Base-by-base conservation (phyloP, 192 early-diverging fungal species). In the Physocladia obscura region DNA sequence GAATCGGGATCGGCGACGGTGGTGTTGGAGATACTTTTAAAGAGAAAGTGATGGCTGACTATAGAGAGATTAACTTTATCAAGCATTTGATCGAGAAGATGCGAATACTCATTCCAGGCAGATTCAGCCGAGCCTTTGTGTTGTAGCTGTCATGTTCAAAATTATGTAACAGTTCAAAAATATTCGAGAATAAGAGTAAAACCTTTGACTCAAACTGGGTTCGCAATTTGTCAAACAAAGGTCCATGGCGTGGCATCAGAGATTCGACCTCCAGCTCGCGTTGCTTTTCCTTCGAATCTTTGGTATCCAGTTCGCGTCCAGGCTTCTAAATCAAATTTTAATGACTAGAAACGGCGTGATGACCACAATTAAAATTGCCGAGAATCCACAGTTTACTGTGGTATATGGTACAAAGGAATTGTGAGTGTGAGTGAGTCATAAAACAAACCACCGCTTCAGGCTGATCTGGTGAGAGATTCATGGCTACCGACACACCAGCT, bases 161-260 rank as follows among this genome's bases (percentile, higher is more conserved):
- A 35, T 58, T 27, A 5, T 6, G 8, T 21, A 30, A 11, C 4
- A 32, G 11, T 58, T 40, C 21, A 44, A 6, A n/a, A 8, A 13
- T 54, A 54, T 26, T 15, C 51, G 6, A 26, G 11, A 8, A 54
- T 8, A 6, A 11, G 24, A 54, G 15, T 22, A 29, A 44, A 34
- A 68, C 65, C 65, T 68, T 68, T 17, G 65, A 54, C 54, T 68
- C 65, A 19, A 68, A 68, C 54, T 68, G 65, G 8, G 17, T 19
- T 22, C 52, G 50, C 24, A 68, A 37, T 52, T 68, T 68, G n/a
- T 26, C 35, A 31, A 67, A 52, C 22, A 67, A 29, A 0, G n/a
- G 21, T 5, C 22, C 60, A 48, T 62, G 24, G 24, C 51, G 51
- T 13, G 51, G 13, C 51, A 54, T n/a, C n/a, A n/a, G n/a, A n/a